Evolutionary conservation across 192 early-diverging fungal species (phyloP).

Genomic region (Gamsiella multidivaricata): DNA sequence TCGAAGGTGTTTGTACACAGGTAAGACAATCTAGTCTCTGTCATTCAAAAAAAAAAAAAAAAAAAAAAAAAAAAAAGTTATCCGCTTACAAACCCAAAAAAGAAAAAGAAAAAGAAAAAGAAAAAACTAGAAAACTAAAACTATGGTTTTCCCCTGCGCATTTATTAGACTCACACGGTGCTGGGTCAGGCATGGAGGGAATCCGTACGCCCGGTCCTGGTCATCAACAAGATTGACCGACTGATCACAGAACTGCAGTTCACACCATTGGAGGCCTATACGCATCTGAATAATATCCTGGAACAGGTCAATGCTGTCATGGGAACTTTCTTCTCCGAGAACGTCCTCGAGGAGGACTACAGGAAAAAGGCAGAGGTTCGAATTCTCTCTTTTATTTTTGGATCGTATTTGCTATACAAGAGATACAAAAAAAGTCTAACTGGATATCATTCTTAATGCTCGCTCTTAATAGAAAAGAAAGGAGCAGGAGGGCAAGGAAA

Average conservation of each 20-base stretch:
- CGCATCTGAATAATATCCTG: constrained; percentile 92
- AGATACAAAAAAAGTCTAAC: neutral
- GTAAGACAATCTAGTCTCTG: constrained; percentile 41
- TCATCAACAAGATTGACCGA: constrained; percentile 98
- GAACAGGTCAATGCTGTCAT: constrained; percentile 98
- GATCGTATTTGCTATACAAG: neutral
- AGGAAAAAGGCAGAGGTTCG: constrained; percentile 61
- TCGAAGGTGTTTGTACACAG: constrained; percentile 99
- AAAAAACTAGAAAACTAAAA: too few species aligned
- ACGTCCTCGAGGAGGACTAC: constrained; percentile 84
- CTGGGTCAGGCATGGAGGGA: constrained; percentile 95
- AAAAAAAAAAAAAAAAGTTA: neutral
- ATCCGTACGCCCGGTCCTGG: constrained; percentile 90
- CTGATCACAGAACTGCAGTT: constrained; percentile 94
- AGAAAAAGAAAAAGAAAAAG: too few species aligned
- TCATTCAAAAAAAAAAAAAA: neutral
- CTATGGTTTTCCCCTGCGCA: too few species aligned
- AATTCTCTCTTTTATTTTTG: neutral
- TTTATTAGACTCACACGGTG: constrained; percentile 94
- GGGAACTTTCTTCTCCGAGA: constrained; percentile 93
- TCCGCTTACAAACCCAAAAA: neutral
- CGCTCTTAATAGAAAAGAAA: constrained; percentile 51
- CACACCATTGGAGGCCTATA: constrained; percentile 91
- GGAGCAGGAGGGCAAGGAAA: constrained; percentile 36
- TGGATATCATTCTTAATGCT: neutral